Base-by-base conservation (phyloP, 805 yeast genomes). In the Candida namnaoensis region DNA sequence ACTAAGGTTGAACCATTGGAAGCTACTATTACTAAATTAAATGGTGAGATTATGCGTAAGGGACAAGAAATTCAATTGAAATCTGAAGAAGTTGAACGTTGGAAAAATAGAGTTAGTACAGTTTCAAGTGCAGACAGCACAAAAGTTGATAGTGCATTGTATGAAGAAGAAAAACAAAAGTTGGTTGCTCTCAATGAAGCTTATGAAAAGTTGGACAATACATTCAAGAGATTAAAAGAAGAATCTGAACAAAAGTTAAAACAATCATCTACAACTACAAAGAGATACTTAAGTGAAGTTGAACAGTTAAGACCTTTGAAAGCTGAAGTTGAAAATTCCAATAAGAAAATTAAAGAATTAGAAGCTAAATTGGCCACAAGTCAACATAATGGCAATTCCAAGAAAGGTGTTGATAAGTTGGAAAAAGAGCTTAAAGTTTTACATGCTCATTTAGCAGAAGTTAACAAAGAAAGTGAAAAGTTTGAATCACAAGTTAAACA, bases 71-170 rank as follows among this genome's bases (percentile, higher is more conserved):
- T 81, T 35, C 56, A 58, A 36, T 57, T 74, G 25, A 52, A 71
- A 8, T 61, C 64, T 34, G 76, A 76, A 46, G 87, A 83, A 45
- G 67, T 69, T 40, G 73, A 72, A n/a, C 66, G 76, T 24, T 76
- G 86, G 78, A 77, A 75, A 57, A 62, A 59, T 12, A 69, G 78
- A 45, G 60, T 77, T 7, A 71, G 71, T 41, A 73, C 71, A 40
- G 58, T 74, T 36, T 26, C 28, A 8, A 26, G 28, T 26, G 10
- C 28, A 8, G 7, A 7, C 45, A 72, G 46, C 64, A 64, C 41
- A 37, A 6, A 47, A 49, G 44, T 48, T 14, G 58, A 49, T 27
- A 60, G 58, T 36, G 54, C 56, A 35, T 36, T 47, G 32, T 38
- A 44, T 40, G 57, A 50, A 36, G 46, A 43, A 10, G 44, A 55